These are phyloP conservation scores for Veloboletus limbatus DNA, from an alignment of 1,284 basidiomycete species.

Conservation along the genomic window DNA sequence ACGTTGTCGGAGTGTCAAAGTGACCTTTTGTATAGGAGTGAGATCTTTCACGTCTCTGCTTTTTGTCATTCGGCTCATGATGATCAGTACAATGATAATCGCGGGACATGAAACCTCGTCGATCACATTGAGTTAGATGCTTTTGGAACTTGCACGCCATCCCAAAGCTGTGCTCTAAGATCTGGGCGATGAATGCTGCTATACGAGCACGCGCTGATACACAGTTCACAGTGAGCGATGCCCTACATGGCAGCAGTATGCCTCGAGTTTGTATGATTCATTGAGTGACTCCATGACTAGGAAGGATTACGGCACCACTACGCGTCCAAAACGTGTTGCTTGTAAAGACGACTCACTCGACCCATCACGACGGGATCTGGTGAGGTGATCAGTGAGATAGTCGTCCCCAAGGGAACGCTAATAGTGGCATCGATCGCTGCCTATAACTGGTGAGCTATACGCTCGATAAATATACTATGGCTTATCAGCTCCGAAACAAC, in stretches of 20 bases:
- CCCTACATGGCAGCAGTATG: slow-evolving; percentile 48
- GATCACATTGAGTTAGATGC: slow-evolving; percentile 40
- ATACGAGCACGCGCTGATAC: slow-evolving; percentile 39
- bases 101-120: slow-evolving; percentile 56
- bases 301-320: slow-evolving; percentile 42
- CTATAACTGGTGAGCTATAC: slow-evolving; percentile 36
- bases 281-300: slow-evolving; percentile 14
- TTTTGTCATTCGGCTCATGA: neutral
- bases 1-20: slow-evolving; percentile 15
- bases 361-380: slow-evolving; percentile 39
- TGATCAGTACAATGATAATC: slow-evolving; percentile 37
- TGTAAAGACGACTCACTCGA: slow-evolving; percentile 39
- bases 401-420: slow-evolving; percentile 34
- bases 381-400: slow-evolving; percentile 34
- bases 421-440: slow-evolving; percentile 35
- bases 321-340: slow-evolving; percentile 37
- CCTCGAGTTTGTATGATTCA: too few relatives aligned
- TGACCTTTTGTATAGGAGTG: slow-evolving; percentile 15
- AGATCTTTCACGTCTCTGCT: slow-evolving; percentile 13
- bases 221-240: slow-evolving; percentile 44
- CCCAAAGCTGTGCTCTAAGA: slow-evolving; percentile 41
- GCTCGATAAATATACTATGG: neutral
- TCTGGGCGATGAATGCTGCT: slow-evolving; percentile 34
- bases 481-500: neutral
- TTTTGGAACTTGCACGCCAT: slow-evolving; percentile 42